Conservation (phyloP, 2,329 filamentous ascomycete genomes). For the Xylariaceae sp. region DNA sequence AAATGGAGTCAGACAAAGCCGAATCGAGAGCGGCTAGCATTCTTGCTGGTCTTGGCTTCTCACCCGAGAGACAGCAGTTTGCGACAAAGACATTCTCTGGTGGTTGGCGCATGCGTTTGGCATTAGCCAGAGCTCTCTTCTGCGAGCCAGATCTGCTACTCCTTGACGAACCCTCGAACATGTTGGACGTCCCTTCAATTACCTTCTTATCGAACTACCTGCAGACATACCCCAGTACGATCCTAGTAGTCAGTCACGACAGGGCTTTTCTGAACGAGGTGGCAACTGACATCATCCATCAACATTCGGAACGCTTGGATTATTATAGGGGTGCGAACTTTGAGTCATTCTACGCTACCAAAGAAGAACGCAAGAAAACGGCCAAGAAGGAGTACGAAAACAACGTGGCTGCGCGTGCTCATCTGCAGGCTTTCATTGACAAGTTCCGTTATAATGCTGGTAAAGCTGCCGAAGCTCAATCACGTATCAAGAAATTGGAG, state of each 20-base stretch:
- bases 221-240: slow-evolving; percentile 87
- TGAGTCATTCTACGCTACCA: slow-evolving; percentile 93
- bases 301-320: slow-evolving; percentile 93
- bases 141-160: slow-evolving; percentile 94
- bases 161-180: slow-evolving; percentile 99
- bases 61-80: slow-evolving; percentile 82
- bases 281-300: slow-evolving; percentile 98
- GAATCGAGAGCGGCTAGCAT: slow-evolving; percentile 95
- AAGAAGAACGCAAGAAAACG: slow-evolving; percentile 94
- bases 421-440: slow-evolving; percentile 97
- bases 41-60: slow-evolving; percentile 94
- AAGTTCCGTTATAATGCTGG: slow-evolving; percentile 99
- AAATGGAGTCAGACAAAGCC: slow-evolving; percentile 99
- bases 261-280: slow-evolving; percentile 98
- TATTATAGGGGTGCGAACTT: slow-evolving; percentile 99
- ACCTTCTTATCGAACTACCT: slow-evolving; percentile 97
- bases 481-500: slow-evolving; percentile 97
- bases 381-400: slow-evolving; percentile 98
- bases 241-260: slow-evolving; percentile 97
- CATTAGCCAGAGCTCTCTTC: slow-evolving; percentile 90
- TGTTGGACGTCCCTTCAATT: slow-evolving; percentile 99
- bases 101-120: slow-evolving; percentile 98
- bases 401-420: slow-evolving; percentile 89
- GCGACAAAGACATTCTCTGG: slow-evolving; percentile 98
- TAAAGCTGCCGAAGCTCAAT: slow-evolving; percentile 97